phyloP scores from a whole-genome alignment of 345 rosid genomes.

The Ceriops tagal region DNA sequence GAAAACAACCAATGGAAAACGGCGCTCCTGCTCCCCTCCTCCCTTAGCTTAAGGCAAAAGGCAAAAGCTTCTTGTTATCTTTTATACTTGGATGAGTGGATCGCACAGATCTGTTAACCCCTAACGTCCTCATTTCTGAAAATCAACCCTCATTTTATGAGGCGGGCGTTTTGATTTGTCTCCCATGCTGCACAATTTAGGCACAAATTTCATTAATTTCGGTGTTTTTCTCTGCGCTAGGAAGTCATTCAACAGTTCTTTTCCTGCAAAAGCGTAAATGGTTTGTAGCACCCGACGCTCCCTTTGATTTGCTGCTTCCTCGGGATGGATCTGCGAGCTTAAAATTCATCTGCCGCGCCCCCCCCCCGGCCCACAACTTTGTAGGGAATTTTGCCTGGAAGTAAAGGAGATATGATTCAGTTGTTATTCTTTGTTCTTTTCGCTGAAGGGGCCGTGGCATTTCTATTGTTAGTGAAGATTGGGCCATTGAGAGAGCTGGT shows the following conservation, averaged over 20 bases:
- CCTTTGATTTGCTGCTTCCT: background rate
- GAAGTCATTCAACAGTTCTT: background rate
- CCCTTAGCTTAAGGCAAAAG: background rate
- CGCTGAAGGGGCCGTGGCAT: constrained; percentile 67
- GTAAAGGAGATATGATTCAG: constrained; percentile 62
- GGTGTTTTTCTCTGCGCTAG: background rate
- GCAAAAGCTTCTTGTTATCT: constrained; percentile 12
- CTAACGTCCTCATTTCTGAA: constrained; percentile 9
- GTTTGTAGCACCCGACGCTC: background rate
- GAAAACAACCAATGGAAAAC: too few relatives aligned
- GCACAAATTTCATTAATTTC: background rate
- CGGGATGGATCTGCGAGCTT: constrained; percentile 3
- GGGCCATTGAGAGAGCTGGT: constrained; percentile 92
- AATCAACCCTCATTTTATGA: constrained; percentile 7
- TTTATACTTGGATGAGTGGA: constrained; percentile 14
- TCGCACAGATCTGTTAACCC: constrained; percentile 19
- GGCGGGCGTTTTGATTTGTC: constrained; percentile 5
- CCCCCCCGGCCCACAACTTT: background rate
- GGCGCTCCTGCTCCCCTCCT: background rate
- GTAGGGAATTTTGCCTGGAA: constrained; percentile 7
- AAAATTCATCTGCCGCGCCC: background rate
- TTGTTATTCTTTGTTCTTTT: constrained; percentile 74
- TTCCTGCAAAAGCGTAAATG: background rate
- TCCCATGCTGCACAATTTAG: too few relatives aligned
- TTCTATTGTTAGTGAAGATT: constrained; percentile 68